These are phyloP conservation scores for Hymenoscyphus scutula DNA, from an alignment of 2,329 filamentous ascomycete species.

Conservation along the genomic window DNA sequence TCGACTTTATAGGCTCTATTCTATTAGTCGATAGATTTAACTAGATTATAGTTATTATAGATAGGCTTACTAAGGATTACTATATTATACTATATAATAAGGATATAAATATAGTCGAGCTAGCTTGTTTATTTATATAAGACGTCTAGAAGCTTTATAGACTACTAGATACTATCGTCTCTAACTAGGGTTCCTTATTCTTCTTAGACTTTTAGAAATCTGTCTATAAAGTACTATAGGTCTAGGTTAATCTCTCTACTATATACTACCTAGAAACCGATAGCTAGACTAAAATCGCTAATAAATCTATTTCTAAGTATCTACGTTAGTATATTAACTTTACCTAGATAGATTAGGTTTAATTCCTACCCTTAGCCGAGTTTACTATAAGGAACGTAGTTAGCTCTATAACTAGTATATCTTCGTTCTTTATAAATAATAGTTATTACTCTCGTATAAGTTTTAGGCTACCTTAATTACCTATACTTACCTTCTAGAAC, in stretches of 20 bases:
- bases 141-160: conserved; percentile 12
- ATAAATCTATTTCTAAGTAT: conserved; percentile 18
- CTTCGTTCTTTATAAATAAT: conserved; percentile 19
- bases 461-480: too few species aligned
- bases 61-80: not conserved
- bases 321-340: conserved; percentile 19
- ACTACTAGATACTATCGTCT: conserved; percentile 14
- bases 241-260: conserved; percentile 13
- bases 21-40: too few species aligned
- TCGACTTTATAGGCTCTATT: conserved; percentile 11
- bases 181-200: conserved; percentile 20
- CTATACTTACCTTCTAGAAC: conserved; percentile 6
- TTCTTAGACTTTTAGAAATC: conserved; percentile 21
- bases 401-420: conserved; percentile 14
- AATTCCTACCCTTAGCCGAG: conserved; percentile 20
- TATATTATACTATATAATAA: not conserved
- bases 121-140: conserved; percentile 8
- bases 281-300: conserved; percentile 19
- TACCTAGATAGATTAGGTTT: conserved; percentile 21
- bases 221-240: conserved; percentile 11
- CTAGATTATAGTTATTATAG: not conserved
- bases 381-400: conserved; percentile 20
- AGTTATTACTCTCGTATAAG: conserved; percentile 8
- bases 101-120: not conserved
- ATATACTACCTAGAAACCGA: conserved; percentile 22